phyloP scores from a whole-genome alignment of 768 basidiomycete species.

The Kondoa subrosea region DNA sequence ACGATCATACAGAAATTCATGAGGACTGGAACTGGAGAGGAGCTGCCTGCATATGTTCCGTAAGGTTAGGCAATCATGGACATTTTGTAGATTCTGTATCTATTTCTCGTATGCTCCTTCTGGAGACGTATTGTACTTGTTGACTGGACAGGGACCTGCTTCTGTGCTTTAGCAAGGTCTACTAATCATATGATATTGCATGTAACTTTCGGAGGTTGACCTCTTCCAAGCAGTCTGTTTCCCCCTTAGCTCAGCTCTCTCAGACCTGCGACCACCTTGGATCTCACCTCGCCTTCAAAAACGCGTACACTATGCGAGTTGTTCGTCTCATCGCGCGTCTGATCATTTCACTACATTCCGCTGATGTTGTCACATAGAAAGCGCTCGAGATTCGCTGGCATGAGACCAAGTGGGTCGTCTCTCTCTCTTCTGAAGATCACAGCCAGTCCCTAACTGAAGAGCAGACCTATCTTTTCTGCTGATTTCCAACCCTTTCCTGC shows the following conservation, averaged over 20 bases:
- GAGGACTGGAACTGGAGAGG: too few species aligned
- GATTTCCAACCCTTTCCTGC: conserved; percentile 77
- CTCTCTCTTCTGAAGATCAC: not conserved
- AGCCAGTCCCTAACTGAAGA: not conserved
- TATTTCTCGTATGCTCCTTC: too few species aligned
- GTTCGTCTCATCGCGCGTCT: not conserved
- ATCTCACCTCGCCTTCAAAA: not conserved
- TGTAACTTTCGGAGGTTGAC: too few species aligned
- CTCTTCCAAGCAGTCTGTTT: not conserved
- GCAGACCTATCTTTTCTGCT: conserved; percentile 80
- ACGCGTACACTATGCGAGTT: not conserved
- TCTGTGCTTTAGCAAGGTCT: too few species aligned
- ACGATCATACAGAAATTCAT: too few species aligned
- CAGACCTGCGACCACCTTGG: not conserved
- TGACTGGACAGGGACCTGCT: not conserved
- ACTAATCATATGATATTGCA: too few species aligned
- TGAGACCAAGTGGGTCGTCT: conserved; percentile 42
- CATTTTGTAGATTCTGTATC: too few species aligned
- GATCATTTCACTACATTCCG: not conserved
- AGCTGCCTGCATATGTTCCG: too few species aligned
- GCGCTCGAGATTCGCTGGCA: conserved; percentile 89
- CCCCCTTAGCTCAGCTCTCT: not conserved
- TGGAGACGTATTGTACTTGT: too few species aligned
- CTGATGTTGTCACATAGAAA: not conserved
- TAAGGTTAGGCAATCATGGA: too few species aligned